Evolutionary conservation across 768 basidiomycete genomes (phyloP), one percentile per base, ranked within the genome.

Genomic region (Lactifluus echinatus): DNA sequence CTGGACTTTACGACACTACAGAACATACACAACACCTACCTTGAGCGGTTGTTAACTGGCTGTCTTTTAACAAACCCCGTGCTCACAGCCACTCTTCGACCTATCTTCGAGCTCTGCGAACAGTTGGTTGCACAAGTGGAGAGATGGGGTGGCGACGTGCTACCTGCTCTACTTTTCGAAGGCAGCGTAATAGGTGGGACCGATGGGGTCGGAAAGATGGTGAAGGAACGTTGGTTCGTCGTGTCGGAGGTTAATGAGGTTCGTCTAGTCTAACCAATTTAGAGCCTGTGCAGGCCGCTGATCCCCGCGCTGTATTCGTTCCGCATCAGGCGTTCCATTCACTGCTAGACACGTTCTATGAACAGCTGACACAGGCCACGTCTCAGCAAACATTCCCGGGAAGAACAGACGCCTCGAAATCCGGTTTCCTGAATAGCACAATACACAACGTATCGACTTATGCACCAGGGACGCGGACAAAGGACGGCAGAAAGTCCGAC

Each of bases 1-100:
- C 72, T 95, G 39, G 93, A 96, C 67, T 95, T 96, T 66, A 85
- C 89, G 31, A 88, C 89, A 0, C 75, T 96, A 39, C 87, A 91
- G 24, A 78, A 75, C 45, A 86, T 94, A 29, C 93, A 95, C 64
- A 78, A 83, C 2, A 84, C 79, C 11, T 94, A 93, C 66, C 76
- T 96, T 3, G 83, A 89, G 56, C 80, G 87, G 45, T 70, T 95
- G 21, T 72, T 89, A 17, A 85, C 84, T 2, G 93, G 91, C 0
- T 89, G 87, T 58, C 72, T 96, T 34, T 71, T 96, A 50, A 79
- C 84, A 5, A 87, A 91, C 62, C 67, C 79, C 0, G 70, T 76
- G 4, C 71, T 90, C 19, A 80, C 85, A 6, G 69, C 77, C 1
- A 79, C 82, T 40, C 72, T 93, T 37, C 81, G 83, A 17, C 77